Percentiles rank a stretch among this genome's conserved stretches.
Evolutionary conservation across 1,139 yeast genomes (phyloP).

Genomic region (Maudiozyma humilis): DNA sequence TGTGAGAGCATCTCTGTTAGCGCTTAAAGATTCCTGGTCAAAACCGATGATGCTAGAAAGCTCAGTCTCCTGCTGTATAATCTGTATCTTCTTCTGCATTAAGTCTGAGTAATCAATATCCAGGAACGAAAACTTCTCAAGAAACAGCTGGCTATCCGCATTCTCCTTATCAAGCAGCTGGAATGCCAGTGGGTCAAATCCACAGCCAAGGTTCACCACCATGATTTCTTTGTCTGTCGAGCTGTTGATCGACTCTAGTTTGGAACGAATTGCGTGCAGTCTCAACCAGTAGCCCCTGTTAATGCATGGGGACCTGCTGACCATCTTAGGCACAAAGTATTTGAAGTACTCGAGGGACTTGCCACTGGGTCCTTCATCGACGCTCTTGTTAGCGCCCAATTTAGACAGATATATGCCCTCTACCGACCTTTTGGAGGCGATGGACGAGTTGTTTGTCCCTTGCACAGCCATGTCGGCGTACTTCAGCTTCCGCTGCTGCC

Average conservation of each 20-base stretch:
- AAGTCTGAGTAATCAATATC: constrained; percentile 76
- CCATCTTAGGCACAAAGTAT: constrained; percentile 56
- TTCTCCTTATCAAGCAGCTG: constrained; percentile 42
- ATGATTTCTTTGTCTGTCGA: constrained; percentile 26
- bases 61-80: constrained; percentile 45
- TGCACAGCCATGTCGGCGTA: constrained; percentile 61
- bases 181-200: constrained; percentile 72
- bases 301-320: constrained; percentile 67
- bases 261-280: constrained; percentile 59
- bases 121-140: constrained; percentile 40
- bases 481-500: constrained; percentile 40
- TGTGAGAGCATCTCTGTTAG: constrained; percentile 31
- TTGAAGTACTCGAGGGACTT: constrained; percentile 45
- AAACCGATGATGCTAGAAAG: constrained; percentile 42
- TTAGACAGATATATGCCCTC: constrained; percentile 51
- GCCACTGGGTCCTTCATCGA: constrained; percentile 16
- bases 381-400: constrained; percentile 33
- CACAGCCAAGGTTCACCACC: constrained; percentile 71
- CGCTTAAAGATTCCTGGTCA: constrained; percentile 5
- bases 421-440: constrained; percentile 74
- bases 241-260: constrained; percentile 38
- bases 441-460: constrained; percentile 77
- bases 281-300: constrained; percentile 81
- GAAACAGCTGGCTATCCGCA: constrained; percentile 16
- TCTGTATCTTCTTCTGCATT: constrained; percentile 43